phyloP scores from a whole-genome alignment of 192 early-diverging fungal genomes.

The Spizellomyces punctatus region DNA sequence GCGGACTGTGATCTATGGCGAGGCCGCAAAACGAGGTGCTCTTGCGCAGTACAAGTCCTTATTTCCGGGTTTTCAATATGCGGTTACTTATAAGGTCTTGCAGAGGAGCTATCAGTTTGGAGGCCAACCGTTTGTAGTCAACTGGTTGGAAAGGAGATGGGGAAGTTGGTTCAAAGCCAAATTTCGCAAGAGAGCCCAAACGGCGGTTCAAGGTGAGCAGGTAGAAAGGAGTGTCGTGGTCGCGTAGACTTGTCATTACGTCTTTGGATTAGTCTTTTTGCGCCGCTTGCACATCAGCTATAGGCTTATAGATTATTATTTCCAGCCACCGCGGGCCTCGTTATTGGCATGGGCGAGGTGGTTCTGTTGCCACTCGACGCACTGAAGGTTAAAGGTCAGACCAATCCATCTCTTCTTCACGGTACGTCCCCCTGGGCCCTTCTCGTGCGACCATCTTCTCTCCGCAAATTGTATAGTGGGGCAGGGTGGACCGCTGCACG shows the following conservation, averaged over 20 bases:
- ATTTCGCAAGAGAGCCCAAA: constrained; percentile 87
- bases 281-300: background rate
- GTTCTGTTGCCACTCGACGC: constrained; percentile 89
- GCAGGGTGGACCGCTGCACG: constrained; percentile 89
- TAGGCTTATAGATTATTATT: constrained; percentile 4
- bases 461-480: constrained; percentile 51
- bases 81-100: constrained; percentile 89
- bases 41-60: constrained; percentile 75
- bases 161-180: constrained; percentile 60
- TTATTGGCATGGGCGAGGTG: constrained; percentile 92
- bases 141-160: constrained; percentile 74
- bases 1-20: constrained; percentile 82
- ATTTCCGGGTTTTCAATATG: constrained; percentile 90
- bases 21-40: constrained; percentile 64
- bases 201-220: constrained; percentile 73
- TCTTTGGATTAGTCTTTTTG: background rate
- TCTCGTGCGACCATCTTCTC: background rate
- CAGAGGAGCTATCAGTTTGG: constrained; percentile 83
- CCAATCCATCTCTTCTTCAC: constrained; percentile 2
- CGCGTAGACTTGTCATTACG: background rate
- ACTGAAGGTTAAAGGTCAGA: constrained; percentile 91
- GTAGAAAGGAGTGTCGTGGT: too few relatives aligned
- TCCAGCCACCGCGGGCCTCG: constrained; percentile 43
- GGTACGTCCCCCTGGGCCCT: constrained; percentile 3
- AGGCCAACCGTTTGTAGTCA: constrained; percentile 88